These are phyloP conservation scores for Metarhizium robertsii DNA, from an alignment of 2,329 filamentous ascomycete genomes.

Conservation along the genomic window DNA sequence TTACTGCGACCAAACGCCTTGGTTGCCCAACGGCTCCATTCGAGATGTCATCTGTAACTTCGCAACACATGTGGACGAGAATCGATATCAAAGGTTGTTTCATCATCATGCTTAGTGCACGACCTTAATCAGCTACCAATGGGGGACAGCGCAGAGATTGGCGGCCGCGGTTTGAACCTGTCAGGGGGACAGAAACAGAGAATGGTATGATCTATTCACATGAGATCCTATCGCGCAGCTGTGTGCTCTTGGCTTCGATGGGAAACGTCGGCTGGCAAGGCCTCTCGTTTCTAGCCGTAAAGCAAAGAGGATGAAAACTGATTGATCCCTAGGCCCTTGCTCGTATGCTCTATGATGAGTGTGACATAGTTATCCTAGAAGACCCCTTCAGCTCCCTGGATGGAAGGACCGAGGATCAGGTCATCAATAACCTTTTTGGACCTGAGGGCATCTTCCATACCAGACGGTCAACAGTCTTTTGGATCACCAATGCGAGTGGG, in stretches of 20 bases:
- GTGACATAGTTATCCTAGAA: not conserved
- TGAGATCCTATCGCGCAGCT: too few relatives aligned
- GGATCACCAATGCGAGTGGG: not conserved
- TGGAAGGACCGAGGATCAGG: not conserved
- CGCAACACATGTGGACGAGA: slow-evolving; percentile 3
- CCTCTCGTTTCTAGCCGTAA: too few relatives aligned
- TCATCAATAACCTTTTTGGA: not conserved
- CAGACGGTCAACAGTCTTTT: not conserved
- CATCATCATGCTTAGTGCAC: slow-evolving; percentile 11
- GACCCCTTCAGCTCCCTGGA: not conserved
- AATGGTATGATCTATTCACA: slow-evolving; percentile 7
- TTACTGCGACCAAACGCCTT: slow-evolving; percentile 12
- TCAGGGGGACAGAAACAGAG: slow-evolving; percentile 15
- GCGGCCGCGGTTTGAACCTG: slow-evolving; percentile 12
- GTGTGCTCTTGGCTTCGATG: too few relatives aligned
- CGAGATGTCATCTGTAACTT: slow-evolving; percentile 11
- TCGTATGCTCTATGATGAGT: not conserved
- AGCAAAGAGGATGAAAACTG: too few relatives aligned
- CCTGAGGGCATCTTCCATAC: not conserved
- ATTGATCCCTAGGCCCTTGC: not conserved
- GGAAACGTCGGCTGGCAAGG: too few relatives aligned
- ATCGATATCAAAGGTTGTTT: slow-evolving; percentile 11
- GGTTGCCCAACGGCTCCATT: slow-evolving; percentile 12
- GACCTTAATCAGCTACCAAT: slow-evolving; percentile 15
- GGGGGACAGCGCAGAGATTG: slow-evolving; percentile 10